Conservation (phyloP, 805 yeast species). For the Candida sphagnicola region DNA sequence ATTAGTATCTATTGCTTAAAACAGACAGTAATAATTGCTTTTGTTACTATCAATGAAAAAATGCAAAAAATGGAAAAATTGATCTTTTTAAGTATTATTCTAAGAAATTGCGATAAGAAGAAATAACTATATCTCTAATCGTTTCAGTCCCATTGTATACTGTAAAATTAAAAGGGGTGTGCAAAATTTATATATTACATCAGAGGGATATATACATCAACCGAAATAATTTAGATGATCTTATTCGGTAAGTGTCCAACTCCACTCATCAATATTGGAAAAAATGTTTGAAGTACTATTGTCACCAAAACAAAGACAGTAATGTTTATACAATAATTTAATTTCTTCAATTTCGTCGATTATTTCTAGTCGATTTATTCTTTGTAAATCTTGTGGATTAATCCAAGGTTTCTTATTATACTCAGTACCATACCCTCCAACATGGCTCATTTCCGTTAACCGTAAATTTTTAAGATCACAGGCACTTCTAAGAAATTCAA, state of each 20-base stretch:
- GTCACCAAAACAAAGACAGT: constrained; percentile 41
- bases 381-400: constrained; percentile 26
- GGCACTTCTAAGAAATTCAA: constrained; percentile 15
- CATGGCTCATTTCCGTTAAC: constrained; percentile 44
- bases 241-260: constrained; percentile 6
- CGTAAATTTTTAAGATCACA: constrained; percentile 26
- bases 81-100: no score
- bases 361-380: constrained; percentile 56
- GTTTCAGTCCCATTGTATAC: no score
- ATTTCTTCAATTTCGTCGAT: constrained; percentile 77
- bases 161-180: no score
- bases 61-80: no score
- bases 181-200: no score
- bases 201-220: no score
- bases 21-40: no score
- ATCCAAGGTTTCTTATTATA: constrained; percentile 39
- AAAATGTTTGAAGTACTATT: constrained; percentile 1
- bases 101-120: no score
- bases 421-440: constrained; percentile 33
- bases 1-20: no score
- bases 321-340: constrained; percentile 57
- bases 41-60: no score
- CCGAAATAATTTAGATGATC: no score
- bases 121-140: no score
- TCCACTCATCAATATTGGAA: constrained; percentile 10